Percentiles rank a stretch among this genome's conserved stretches.
phyloP scores from a whole-genome alignment of 371 early-diverging fungal species.

The Blastocladiella emersonii region DNA sequence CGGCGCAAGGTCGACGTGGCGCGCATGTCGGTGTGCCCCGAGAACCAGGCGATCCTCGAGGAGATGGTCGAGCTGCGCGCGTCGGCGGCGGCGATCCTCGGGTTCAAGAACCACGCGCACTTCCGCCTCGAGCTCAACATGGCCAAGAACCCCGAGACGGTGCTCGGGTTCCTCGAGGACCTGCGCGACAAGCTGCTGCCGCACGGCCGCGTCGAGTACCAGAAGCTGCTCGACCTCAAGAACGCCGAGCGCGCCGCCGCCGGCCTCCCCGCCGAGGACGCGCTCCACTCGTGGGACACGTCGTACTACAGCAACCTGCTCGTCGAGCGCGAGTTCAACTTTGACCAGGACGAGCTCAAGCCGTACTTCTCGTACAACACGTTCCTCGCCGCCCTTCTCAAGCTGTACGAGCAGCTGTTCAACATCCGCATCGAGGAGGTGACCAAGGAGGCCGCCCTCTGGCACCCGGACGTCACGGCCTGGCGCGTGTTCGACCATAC shows the following conservation, averaged over 20 bases:
- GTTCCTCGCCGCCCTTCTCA: slow-evolving; percentile 50
- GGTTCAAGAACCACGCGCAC: slow-evolving; percentile 58
- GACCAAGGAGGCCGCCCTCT: slow-evolving; percentile 35
- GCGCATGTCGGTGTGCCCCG: slow-evolving; percentile 39
- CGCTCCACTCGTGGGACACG: slow-evolving; percentile 56
- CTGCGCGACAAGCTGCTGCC: slow-evolving; percentile 39
- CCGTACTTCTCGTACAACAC: slow-evolving; percentile 54
- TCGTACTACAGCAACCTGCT: slow-evolving; percentile 53
- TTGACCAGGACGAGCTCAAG: slow-evolving; percentile 63
- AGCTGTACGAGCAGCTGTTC: slow-evolving; percentile 52
- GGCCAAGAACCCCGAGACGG: slow-evolving; percentile 61
- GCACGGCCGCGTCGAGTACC: slow-evolving; percentile 44
- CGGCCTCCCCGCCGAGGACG: slow-evolving; percentile 30
- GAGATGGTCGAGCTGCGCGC: slow-evolving; percentile 17
- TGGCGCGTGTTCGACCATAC: slow-evolving; percentile 52
- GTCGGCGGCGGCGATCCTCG: slow-evolving; percentile 31
- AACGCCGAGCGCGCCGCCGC: slow-evolving; percentile 26
- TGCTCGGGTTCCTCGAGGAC: slow-evolving; percentile 51
- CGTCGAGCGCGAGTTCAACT: slow-evolving; percentile 48
- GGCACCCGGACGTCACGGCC: slow-evolving; percentile 53
- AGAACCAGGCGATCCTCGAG: slow-evolving; percentile 39
- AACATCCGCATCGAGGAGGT: slow-evolving; percentile 47
- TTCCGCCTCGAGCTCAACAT: slow-evolving; percentile 65
- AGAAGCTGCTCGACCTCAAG: slow-evolving; percentile 38
- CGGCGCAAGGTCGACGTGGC: slow-evolving; percentile 34